Base-by-base conservation (phyloP, 139 green algal genomes). In the Chlorella vulgaris region DNA sequence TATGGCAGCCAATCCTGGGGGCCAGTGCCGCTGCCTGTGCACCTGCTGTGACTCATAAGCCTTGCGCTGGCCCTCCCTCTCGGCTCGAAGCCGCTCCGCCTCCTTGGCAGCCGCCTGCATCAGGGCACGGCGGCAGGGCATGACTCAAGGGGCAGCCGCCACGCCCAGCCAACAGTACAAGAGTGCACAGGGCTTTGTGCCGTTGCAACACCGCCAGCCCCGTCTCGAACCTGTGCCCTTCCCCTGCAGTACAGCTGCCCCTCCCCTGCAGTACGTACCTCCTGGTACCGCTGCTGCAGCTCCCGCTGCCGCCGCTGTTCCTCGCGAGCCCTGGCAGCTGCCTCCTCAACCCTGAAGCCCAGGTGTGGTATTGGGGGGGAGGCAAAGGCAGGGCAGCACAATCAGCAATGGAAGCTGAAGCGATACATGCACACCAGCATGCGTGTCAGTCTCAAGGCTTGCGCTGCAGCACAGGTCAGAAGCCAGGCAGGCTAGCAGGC, bases 21-120 rank as follows among this genome's bases (percentile, higher is more conserved):
- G 18, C 58, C 58, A 21, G 15, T 7, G 24, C 26, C 21, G 58
- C 7, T 29, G 22, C 58, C 24, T 38, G 1, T 61, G 26, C 62
- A 76, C 77, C 77, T 83, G 77, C 70, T 85, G 22, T 53, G 29
- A 40, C 39, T 87, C 83, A 31, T 87, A 87, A 24, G 66, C 69
- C 38, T 68, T 69, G 18, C 78, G 69, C 62, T 70, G 47, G 28
- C 28, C 50, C 26, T 87, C 83, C 13, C 43, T 33, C 47, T 79
- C 69, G 33, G 26, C n/a, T 35, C 28, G 62, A 35, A 84, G 2
- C n/a, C 69, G 68, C 43, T 75, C 70, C 15, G 79, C 68, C 26
- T 84, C 78, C 7, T 67, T 43, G 22, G 65, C 77, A 2, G 78
- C 78, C 4, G 83, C 83, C 76, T 87, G 67, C 69, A 33, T 7